These are phyloP conservation scores for Colletotrichum tanaceti DNA, from an alignment of 2,329 filamentous ascomycete genomes.

Conservation along the genomic window DNA sequence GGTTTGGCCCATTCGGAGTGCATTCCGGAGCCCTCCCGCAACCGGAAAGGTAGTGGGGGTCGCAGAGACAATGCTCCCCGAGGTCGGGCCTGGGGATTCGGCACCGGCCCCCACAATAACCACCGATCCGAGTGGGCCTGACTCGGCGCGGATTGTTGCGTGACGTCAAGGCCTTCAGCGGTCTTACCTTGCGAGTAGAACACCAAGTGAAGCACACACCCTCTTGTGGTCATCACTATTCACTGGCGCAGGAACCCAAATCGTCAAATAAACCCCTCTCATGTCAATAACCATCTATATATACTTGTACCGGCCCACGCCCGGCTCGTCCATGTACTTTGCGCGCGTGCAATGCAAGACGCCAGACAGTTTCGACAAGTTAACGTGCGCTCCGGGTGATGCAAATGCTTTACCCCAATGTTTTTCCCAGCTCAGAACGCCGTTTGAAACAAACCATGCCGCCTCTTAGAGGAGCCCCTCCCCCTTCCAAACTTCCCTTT, in stretches of 20 bases:
- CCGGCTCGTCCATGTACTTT: conserved; percentile 21
- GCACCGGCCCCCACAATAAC: not conserved
- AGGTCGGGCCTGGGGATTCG: not conserved
- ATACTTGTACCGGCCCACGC: conserved; percentile 17
- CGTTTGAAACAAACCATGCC: conserved; percentile 35
- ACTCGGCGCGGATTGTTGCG: not conserved
- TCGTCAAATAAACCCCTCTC: not conserved
- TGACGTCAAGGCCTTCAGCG: not conserved
- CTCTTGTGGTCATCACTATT: no score
- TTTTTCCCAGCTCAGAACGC: conserved; percentile 38
- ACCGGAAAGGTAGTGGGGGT: not conserved
- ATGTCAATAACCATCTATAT: conserved; percentile 8
- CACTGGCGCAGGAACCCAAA: no score
- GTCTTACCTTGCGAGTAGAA: no score
- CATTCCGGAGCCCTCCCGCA: not conserved
- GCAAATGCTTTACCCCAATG: conserved; percentile 34
- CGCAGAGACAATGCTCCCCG: not conserved
- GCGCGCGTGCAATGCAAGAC: conserved; percentile 25
- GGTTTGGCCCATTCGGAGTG: not conserved
- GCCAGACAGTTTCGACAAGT: conserved; percentile 28
- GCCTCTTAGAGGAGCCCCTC: conserved; percentile 10
- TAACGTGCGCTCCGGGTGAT: conserved; percentile 38
- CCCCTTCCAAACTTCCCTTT: conserved; percentile 16
- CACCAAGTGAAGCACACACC: not conserved
- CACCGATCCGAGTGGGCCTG: not conserved